These are phyloP conservation scores for Phalaenopsis aphrodite DNA, from an alignment of 106 monocot species.

Conservation along the genomic window DNA sequence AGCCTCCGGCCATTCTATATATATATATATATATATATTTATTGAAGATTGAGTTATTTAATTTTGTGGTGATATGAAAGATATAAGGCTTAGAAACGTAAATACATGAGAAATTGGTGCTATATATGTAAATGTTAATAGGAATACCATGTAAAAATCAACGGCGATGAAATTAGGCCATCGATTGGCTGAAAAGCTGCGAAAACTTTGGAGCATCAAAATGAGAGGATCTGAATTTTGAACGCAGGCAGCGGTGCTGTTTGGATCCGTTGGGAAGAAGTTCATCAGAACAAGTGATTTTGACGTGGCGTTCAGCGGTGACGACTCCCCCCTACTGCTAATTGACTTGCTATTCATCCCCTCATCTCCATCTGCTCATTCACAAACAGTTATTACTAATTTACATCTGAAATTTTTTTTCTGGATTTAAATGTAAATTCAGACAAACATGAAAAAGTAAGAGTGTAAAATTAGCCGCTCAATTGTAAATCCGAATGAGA, in stretches of 20 bases:
- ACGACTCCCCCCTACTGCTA: conserved; percentile 60
- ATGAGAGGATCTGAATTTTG: conserved; percentile 53
- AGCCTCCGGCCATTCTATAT: neutral
- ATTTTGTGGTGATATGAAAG: no score
- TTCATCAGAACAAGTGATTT: conserved; percentile 76
- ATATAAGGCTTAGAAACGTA: no score
- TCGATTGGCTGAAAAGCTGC: conserved; percentile 35
- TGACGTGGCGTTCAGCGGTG: conserved; percentile 43
- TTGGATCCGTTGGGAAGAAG: conserved; percentile 45
- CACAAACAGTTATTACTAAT: neutral
- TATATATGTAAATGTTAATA: no score
- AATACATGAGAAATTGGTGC: no score
- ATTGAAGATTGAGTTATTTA: no score
- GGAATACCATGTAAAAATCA: conserved; percentile 55
- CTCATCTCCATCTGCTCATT: conserved; percentile 41
- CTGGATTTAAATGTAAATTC: no score
- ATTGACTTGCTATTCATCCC: conserved; percentile 51
- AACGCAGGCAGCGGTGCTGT: conserved; percentile 41
- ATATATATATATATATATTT: neutral
- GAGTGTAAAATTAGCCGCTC: no score
- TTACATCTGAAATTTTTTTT: no score
- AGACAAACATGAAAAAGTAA: no score
- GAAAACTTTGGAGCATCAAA: conserved; percentile 55
- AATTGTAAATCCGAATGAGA: no score
- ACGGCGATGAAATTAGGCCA: conserved; percentile 89